phyloP scores from a whole-genome alignment of 768 basidiomycete species.

The Strobilomyces dryophilus region DNA sequence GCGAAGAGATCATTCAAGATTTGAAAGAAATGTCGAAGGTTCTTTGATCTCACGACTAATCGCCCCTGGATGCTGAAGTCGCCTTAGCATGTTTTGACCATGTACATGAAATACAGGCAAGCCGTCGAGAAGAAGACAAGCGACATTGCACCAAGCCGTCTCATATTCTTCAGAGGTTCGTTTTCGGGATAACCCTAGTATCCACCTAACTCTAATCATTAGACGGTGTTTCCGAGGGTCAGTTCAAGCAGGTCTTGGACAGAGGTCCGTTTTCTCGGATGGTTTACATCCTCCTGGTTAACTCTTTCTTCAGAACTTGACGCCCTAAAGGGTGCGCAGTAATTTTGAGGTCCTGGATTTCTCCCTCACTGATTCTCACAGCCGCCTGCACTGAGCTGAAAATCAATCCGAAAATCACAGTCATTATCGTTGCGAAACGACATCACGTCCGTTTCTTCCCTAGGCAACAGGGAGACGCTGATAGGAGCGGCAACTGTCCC shows the following conservation, averaged over 20 bases:
- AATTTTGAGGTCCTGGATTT: background rate
- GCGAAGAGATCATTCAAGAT: constrained; percentile 76
- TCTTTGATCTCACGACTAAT: background rate
- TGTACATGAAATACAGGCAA: constrained; percentile 57
- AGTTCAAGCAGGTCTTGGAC: constrained; percentile 47
- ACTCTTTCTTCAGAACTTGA: constrained; percentile 47
- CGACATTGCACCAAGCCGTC: constrained; percentile 52
- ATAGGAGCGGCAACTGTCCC: constrained; percentile 67
- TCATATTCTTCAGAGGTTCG: constrained; percentile 75
- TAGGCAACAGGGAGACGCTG: constrained; percentile 38
- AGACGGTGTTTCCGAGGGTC: constrained; percentile 58
- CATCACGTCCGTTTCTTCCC: constrained; percentile 54
- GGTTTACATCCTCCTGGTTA: background rate
- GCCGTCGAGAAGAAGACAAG: constrained; percentile 46
- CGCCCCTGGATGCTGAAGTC: constrained; percentile 8
- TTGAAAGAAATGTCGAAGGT: constrained; percentile 63
- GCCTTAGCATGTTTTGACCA: constrained; percentile 46
- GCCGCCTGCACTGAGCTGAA: constrained; percentile 58
- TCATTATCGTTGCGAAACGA: constrained; percentile 74
- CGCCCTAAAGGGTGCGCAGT: constrained; percentile 47
- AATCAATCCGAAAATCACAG: constrained; percentile 64
- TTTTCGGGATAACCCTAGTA: background rate
- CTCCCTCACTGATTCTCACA: constrained; percentile 25
- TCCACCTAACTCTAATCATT: constrained; percentile 1
- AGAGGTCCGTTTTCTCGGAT: constrained; percentile 39